phyloP scores from a whole-genome alignment of 768 basidiomycete species.

The Termitomyces sp. region DNA sequence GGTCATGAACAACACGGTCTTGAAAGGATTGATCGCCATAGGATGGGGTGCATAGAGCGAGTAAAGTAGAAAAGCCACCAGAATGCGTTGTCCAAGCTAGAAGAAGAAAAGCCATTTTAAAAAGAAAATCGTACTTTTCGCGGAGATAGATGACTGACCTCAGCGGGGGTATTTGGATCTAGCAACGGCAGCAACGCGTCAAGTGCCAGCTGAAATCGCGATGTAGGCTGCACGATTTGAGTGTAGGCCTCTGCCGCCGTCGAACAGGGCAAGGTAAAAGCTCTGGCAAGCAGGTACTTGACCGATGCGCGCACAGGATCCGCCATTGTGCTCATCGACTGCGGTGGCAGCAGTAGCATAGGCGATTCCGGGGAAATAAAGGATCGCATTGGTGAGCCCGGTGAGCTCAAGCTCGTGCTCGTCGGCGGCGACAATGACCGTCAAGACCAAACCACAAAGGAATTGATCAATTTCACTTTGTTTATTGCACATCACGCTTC shows the following conservation, averaged over 20 bases:
- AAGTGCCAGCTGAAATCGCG: slow-evolving; percentile 80
- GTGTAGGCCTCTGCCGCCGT: slow-evolving; percentile 71
- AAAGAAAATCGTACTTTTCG: slow-evolving; percentile 4
- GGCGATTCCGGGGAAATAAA: slow-evolving; percentile 19
- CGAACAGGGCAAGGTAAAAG: slow-evolving; percentile 69
- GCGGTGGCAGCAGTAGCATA: slow-evolving; percentile 11
- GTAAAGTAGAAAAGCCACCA: slow-evolving; percentile 76
- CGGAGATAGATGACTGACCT: slow-evolving; percentile 34
- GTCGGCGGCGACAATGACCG: slow-evolving; percentile 16
- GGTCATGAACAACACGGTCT: slow-evolving; percentile 61
- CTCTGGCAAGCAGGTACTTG: slow-evolving; percentile 59
- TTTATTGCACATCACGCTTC: slow-evolving; percentile 14
- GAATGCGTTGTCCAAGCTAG: slow-evolving; percentile 68
- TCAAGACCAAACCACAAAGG: slow-evolving; percentile 12
- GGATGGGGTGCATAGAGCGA: slow-evolving; percentile 78
- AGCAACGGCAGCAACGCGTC: slow-evolving; percentile 76
- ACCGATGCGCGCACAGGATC: slow-evolving; percentile 62
- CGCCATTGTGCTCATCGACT: slow-evolving; percentile 18
- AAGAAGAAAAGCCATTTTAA: slow-evolving; percentile 4
- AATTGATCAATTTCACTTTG: slow-evolving; percentile 10
- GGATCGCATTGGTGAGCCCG: slow-evolving; percentile 21
- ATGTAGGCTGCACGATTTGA: slow-evolving; percentile 69
- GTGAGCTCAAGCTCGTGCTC: slow-evolving; percentile 17
- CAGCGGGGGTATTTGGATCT: slow-evolving; percentile 43
- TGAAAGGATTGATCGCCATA: slow-evolving; percentile 78